A percentile compares a stretch with the other conserved stretches of the same genome.
Evolutionary conservation across 148 eudicot genomes (phyloP).

Genomic region (Spergularia marina): DNA sequence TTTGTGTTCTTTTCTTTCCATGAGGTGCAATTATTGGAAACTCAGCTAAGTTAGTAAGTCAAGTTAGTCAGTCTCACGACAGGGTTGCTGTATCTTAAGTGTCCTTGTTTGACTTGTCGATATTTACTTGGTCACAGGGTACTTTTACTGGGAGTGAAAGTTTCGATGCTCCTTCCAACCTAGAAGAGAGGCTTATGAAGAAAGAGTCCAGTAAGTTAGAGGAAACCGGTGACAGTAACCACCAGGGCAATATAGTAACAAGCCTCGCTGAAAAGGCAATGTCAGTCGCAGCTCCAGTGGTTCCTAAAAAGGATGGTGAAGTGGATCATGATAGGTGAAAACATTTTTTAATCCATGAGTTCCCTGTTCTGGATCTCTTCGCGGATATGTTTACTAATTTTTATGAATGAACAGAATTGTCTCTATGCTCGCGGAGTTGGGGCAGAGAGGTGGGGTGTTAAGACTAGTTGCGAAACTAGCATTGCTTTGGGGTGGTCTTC

Average conservation of each 20-base stretch:
- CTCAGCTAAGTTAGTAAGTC: not conserved
- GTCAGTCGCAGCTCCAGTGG: slow-evolving; percentile 95
- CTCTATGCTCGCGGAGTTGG: slow-evolving; percentile 71
- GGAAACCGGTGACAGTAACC: slow-evolving; percentile 38
- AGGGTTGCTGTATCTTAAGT: not conserved
- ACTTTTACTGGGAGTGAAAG: slow-evolving; percentile 26
- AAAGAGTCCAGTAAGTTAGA: slow-evolving; percentile 36
- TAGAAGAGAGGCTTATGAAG: slow-evolving; percentile 25
- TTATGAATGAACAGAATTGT: slow-evolving; percentile 58
- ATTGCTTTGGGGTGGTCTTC: slow-evolving; percentile 95
- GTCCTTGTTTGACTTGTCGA: slow-evolving; percentile 6
- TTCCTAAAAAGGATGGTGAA: slow-evolving; percentile 81
- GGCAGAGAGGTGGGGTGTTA: slow-evolving; percentile 80
- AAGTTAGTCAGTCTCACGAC: not conserved
- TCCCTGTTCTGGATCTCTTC: not conserved
- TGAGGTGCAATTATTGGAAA: not conserved
- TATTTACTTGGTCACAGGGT: slow-evolving; percentile 37
- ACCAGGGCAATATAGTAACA: slow-evolving; percentile 51
- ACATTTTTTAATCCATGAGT: slow-evolving; percentile 1
- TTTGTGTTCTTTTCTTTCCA: not conserved
- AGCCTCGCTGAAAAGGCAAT: slow-evolving; percentile 95
- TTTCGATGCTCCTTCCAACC: slow-evolving; percentile 30
- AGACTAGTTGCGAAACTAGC: slow-evolving; percentile 78
- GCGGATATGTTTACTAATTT: slow-evolving; percentile 15
- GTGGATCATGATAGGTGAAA: slow-evolving; percentile 88